These are phyloP conservation scores for Cercospora janseana DNA, from an alignment of 2,329 filamentous ascomycete species.

Conservation along the genomic window DNA sequence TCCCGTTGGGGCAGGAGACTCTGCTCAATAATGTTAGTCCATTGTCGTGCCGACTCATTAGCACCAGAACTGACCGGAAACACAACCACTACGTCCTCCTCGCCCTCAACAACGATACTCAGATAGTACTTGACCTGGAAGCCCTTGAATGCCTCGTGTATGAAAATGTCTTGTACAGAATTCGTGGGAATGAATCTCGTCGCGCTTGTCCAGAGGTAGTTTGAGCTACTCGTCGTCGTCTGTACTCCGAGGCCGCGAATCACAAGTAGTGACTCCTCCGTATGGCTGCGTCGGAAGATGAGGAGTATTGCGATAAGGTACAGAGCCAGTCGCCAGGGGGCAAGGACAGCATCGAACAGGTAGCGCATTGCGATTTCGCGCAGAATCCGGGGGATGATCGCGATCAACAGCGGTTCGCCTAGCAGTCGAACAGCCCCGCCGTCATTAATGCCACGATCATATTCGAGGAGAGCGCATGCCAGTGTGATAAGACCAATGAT, in stretches of 20 bases:
- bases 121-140: constrained; percentile 90
- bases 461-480: constrained; percentile 31
- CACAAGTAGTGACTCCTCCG: constrained; percentile 81
- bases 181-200: constrained; percentile 86
- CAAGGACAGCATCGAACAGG: constrained; percentile 22
- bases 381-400: neutral
- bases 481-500: constrained; percentile 45
- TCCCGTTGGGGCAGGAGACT: constrained; percentile 68
- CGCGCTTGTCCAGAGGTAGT: constrained; percentile 61
- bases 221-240: constrained; percentile 69
- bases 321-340: constrained; percentile 43
- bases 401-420: neutral
- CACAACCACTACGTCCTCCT: constrained; percentile 87
- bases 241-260: constrained; percentile 88
- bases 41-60: constrained; percentile 6
- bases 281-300: constrained; percentile 34
- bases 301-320: constrained; percentile 32
- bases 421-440: neutral
- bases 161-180: constrained; percentile 86
- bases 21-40: constrained; percentile 35
- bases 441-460: constrained; percentile 5
- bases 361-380: constrained; percentile 22
- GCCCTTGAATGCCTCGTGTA: constrained; percentile 91
- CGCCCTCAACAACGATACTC: constrained; percentile 83
- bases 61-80: constrained; percentile 63